A percentile compares a stretch with the other conserved stretches of the same genome.
These are phyloP conservation scores for Boletus pseudopeckii DNA, from an alignment of 768 basidiomycete genomes.

Conservation along the genomic window DNA sequence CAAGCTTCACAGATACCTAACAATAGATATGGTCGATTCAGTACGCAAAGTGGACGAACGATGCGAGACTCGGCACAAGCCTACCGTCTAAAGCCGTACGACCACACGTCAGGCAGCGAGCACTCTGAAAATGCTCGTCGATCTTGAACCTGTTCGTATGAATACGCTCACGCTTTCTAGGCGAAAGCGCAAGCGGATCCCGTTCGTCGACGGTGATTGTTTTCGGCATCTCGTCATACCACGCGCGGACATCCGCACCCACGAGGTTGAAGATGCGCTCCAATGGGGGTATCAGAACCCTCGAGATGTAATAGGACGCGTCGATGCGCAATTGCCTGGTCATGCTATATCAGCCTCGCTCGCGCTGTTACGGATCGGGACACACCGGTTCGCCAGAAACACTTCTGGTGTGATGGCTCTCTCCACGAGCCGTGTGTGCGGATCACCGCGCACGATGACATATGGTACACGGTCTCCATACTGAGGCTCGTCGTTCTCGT, in stretches of 20 bases:
- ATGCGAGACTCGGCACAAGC: neutral
- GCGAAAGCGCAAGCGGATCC: slow-evolving; percentile 35
- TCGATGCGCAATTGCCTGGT: slow-evolving; percentile 73
- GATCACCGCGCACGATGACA: slow-evolving; percentile 68
- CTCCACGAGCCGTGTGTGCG: slow-evolving; percentile 65
- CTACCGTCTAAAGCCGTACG: slow-evolving; percentile 51
- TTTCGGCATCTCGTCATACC: slow-evolving; percentile 89
- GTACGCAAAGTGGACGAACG: neutral
- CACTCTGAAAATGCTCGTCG: slow-evolving; percentile 70
- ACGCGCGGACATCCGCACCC: slow-evolving; percentile 80
- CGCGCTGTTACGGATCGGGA: neutral
- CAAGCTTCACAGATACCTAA: slow-evolving; percentile 69
- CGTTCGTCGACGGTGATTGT: slow-evolving; percentile 37
- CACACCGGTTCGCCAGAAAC: slow-evolving; percentile 60
- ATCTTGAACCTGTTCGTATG: slow-evolving; percentile 49
- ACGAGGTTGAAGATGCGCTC: slow-evolving; percentile 89
- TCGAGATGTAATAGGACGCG: slow-evolving; percentile 81
- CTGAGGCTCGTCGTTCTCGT: slow-evolving; percentile 81
- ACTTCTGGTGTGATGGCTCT: slow-evolving; percentile 73
- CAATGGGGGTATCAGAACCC: slow-evolving; percentile 84
- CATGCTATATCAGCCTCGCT: neutral
- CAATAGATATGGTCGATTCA: neutral
- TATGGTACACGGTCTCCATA: slow-evolving; percentile 95
- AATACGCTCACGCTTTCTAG: slow-evolving; percentile 32
- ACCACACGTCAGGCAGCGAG: slow-evolving; percentile 69